phyloP scores from a whole-genome alignment of 2,329 filamentous ascomycete genomes.

The Pseudocercospora fuligena region DNA sequence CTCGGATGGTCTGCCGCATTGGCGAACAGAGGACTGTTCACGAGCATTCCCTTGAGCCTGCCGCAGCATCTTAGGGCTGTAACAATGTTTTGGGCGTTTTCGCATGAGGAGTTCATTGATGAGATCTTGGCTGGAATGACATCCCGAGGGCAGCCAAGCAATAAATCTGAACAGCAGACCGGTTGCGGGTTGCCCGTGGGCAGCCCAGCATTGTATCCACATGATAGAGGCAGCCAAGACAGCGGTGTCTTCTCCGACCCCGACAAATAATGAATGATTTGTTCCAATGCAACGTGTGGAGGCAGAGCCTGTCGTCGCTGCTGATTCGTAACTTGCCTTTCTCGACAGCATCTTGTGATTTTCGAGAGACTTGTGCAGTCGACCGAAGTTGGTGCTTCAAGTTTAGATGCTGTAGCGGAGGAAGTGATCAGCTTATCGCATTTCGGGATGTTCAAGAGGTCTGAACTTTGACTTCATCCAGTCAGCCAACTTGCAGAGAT shows the following conservation, averaged over 20 bases:
- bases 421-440: not conserved
- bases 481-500: not conserved
- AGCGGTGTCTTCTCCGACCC: not conserved
- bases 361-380: too few species aligned
- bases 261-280: not conserved
- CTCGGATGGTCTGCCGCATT: not conserved
- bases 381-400: not conserved
- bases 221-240: not conserved
- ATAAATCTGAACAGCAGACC: not conserved
- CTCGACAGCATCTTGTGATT: too few species aligned
- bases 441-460: not conserved
- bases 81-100: not conserved
- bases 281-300: not conserved
- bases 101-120: not conserved
- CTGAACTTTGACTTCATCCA: not conserved
- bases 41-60: not conserved
- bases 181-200: not conserved
- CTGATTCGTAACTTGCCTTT: too few species aligned
- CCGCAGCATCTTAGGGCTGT: not conserved
- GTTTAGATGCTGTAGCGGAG: not conserved
- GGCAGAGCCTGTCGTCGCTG: too few species aligned
- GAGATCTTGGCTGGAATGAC: not conserved
- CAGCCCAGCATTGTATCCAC: not conserved
- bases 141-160: not conserved
- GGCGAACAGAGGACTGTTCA: not conserved